Percentiles rank a stretch among this genome's conserved stretches.
phyloP scores from a whole-genome alignment of 768 basidiomycete species.

The Boletus sp. region DNA sequence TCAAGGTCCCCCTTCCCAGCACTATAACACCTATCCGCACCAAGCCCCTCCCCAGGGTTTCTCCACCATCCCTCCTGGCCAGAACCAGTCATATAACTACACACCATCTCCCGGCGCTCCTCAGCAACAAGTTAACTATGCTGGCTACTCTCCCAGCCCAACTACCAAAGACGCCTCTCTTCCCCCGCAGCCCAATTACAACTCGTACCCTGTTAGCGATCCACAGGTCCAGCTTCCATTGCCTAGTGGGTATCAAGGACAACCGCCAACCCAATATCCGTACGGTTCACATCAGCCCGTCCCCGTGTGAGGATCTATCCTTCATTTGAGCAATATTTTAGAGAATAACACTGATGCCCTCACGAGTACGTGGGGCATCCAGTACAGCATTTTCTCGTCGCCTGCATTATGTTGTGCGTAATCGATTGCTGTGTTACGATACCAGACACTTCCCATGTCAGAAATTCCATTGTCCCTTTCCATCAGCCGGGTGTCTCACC shows the following conservation, averaged over 20 bases:
- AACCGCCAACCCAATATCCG: background rate
- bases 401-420: background rate
- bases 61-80: background rate
- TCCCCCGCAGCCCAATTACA: slow-evolving; percentile 20
- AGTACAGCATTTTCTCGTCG: background rate
- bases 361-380: background rate
- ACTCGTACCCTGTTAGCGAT: slow-evolving; percentile 8
- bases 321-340: background rate
- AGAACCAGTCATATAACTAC: slow-evolving; percentile 6
- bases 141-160: slow-evolving; percentile 7
- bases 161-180: background rate
- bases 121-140: slow-evolving; percentile 1
- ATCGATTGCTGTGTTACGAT: background rate
- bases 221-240: slow-evolving; percentile 11
- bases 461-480: background rate
- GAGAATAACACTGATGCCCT: background rate
- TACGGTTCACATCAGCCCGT: background rate
- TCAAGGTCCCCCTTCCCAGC: background rate
- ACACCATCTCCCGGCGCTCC: background rate
- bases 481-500: background rate
- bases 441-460: background rate
- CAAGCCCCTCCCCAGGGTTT: background rate
- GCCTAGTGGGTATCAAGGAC: slow-evolving; percentile 12
- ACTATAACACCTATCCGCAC: background rate
- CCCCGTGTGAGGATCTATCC: background rate